Conservation (phyloP, 1,284 basidiomycete genomes). For the Puccinia novopanici region DNA sequence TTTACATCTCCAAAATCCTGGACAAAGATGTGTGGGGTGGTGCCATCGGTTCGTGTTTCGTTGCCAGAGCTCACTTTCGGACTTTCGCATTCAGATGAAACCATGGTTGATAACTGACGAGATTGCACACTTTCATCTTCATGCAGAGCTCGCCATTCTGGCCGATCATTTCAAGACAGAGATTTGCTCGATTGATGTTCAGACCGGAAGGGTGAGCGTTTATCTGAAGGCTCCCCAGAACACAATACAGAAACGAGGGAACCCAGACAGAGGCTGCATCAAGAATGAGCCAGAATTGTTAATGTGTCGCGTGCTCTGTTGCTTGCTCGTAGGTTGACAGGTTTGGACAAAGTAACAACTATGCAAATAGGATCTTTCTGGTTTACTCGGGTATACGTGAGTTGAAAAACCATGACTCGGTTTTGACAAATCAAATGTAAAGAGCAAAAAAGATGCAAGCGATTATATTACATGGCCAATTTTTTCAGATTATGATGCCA, state of each 20-base stretch:
- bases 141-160: conserved; percentile 18
- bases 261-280: not conserved
- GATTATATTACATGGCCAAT: no score
- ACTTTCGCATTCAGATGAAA: not conserved
- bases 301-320: not conserved
- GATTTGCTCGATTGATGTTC: conserved; percentile 85
- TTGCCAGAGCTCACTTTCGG: not conserved
- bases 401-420: conserved; percentile 44
- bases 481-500: conserved; percentile 75
- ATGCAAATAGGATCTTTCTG: conserved; percentile 66
- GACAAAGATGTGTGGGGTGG: conserved; percentile 85
- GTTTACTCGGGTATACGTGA: conserved; percentile 83
- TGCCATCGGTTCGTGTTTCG: conserved; percentile 67
- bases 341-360: conserved; percentile 34
- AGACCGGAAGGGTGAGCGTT: conserved; percentile 72
- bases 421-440: not conserved
- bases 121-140: not conserved
- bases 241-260: not conserved
- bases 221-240: not conserved
- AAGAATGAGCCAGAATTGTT: not conserved
- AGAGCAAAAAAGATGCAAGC: not conserved
- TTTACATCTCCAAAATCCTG: conserved; percentile 77
- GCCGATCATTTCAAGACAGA: conserved; percentile 65
- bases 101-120: not conserved
- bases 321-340: conserved; percentile 21